Percentiles rank a stretch among this genome's conserved stretches.
Evolutionary conservation across 106 monocot genomes (phyloP).

Genomic region (Allium fistulosum): DNA sequence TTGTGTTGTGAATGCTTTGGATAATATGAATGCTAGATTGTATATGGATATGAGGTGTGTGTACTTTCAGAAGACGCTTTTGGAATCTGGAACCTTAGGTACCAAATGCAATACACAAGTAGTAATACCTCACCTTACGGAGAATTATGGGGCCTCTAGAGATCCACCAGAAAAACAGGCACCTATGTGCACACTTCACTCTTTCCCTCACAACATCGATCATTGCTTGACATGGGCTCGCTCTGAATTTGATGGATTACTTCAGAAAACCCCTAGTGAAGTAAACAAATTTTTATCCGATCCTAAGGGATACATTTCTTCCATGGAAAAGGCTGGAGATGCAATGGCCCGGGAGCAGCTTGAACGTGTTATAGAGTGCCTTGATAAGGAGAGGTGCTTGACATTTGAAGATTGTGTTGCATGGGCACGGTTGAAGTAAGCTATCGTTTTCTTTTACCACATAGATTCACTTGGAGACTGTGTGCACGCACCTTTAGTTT

Average conservation of each 20-base stretch:
- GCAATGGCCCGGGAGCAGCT: conserved; percentile 81
- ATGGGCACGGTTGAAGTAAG: conserved; percentile 91
- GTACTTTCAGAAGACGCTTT: conserved; percentile 87
- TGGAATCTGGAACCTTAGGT: conserved; percentile 93
- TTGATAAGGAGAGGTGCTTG: conserved; percentile 71
- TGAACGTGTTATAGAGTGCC: conserved; percentile 71
- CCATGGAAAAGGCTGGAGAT: conserved; percentile 79
- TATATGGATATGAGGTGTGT: conserved; percentile 76
- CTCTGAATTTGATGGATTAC: conserved; percentile 84
- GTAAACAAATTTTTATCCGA: conserved; percentile 76
- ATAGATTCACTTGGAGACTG: too few relatives aligned
- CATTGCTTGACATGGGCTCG: conserved; percentile 96
- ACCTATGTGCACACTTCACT: conserved; percentile 95
- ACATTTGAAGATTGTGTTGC: conserved; percentile 74
- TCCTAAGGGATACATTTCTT: conserved; percentile 57
- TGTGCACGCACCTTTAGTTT: too few relatives aligned
- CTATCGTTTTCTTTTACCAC: background rate
- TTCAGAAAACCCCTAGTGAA: conserved; percentile 87
- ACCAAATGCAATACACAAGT: conserved; percentile 91
- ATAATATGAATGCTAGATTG: conserved; percentile 90
- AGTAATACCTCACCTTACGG: conserved; percentile 92
- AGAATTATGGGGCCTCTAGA: conserved; percentile 88
- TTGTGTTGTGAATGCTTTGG: conserved; percentile 86
- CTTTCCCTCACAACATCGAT: conserved; percentile 94
- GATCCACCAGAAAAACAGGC: conserved; percentile 91